Conservation (phyloP, 495 filamentous ascomycete species). For the Filosporella fistucella region DNA sequence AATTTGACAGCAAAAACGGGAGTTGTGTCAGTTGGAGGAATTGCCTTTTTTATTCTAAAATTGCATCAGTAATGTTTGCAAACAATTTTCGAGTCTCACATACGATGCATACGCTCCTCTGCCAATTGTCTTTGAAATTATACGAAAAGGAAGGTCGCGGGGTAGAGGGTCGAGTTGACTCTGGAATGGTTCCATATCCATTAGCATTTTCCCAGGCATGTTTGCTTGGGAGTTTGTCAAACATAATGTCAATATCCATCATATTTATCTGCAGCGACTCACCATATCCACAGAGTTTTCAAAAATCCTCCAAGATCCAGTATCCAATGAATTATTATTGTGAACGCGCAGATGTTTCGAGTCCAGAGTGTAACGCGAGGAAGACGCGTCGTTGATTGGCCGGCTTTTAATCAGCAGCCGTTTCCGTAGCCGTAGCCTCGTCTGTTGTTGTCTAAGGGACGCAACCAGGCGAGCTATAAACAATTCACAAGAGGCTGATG, state of each 20-base stretch:
- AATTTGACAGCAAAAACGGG: conserved; percentile 97
- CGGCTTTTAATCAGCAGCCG: conserved; percentile 3
- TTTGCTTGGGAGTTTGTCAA: too few species aligned
- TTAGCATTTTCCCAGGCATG: conserved; percentile 35
- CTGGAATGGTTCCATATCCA: conserved; percentile 37
- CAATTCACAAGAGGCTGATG: background rate
- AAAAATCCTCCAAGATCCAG: conserved; percentile 6
- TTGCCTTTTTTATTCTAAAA: conserved; percentile 87
- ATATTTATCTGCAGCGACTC: too few species aligned
- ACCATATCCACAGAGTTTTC: conserved; percentile 22
- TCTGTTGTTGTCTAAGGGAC: conserved; percentile 9
- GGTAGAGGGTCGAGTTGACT: conserved; percentile 89
- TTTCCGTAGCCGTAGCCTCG: conserved; percentile 1
- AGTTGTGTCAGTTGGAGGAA: conserved; percentile 57
- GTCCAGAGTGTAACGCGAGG: background rate
- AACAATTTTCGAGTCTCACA: conserved; percentile 24
- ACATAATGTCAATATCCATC: too few species aligned
- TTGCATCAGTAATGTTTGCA: conserved; percentile 21
- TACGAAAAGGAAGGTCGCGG: conserved; percentile 80
- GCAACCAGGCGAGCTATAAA: conserved; percentile 1
- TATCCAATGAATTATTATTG: conserved; percentile 23
- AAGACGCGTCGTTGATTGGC: conserved; percentile 20
- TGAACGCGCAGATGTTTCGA: conserved; percentile 23
- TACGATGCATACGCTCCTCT: conserved; percentile 96
- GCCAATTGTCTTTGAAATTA: conserved; percentile 94